Evolutionary conservation across 805 yeast genomes (phyloP), one percentile per base, ranked within the genome.

Genomic region (Wickerhamiella azyma): DNA sequence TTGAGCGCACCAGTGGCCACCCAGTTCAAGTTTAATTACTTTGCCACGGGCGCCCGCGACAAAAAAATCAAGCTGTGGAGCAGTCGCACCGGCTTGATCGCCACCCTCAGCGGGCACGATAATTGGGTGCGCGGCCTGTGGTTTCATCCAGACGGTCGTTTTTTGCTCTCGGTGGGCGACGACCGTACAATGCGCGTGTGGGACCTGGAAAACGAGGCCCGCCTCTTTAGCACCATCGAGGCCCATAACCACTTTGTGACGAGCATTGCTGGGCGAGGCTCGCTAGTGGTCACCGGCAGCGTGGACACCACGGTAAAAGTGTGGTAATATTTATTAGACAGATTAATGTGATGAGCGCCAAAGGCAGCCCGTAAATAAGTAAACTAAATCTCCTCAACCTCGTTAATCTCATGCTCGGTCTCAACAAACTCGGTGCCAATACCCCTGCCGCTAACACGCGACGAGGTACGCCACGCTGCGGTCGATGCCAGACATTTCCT

Each of bases 1-100:
- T 57, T 51, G 49, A 64, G 48, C 60, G 61, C 50, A 58, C 68
- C 50, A 38, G 47, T 17, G 5, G 24, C 24, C 4, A n/a, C 37
- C 9, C 17, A 17, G 24, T 18, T 16, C 37, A 35, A 35, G n/a
- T 35, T 56, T 11, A 81, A 79, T 56, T 84, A 82, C 56, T 76
- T 86, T 47, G 77, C 79, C 1, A 76, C 94, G 14, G 85, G 80
- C 17, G 84, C 89, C 1, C 69, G 96, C 55, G 96, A 88, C 62
- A 79, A 81, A 55, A 56, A 72, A 1, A 69, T 88, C 19, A 74
- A 76, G 52, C 65, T 88, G 14, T 88, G 96, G 96, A 67, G 77
- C 40, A 72, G 77, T 1, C 75, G 77, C 41, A 89, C 83, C 2
- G 70, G 68, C 54, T 64, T 75, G 21, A 55, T 85, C 1, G 67